A percentile compares a stretch with the other conserved stretches of the same genome.
These are phyloP conservation scores for Yamagishiella unicocca DNA, from an alignment of 139 green algal species.

Conservation along the genomic window DNA sequence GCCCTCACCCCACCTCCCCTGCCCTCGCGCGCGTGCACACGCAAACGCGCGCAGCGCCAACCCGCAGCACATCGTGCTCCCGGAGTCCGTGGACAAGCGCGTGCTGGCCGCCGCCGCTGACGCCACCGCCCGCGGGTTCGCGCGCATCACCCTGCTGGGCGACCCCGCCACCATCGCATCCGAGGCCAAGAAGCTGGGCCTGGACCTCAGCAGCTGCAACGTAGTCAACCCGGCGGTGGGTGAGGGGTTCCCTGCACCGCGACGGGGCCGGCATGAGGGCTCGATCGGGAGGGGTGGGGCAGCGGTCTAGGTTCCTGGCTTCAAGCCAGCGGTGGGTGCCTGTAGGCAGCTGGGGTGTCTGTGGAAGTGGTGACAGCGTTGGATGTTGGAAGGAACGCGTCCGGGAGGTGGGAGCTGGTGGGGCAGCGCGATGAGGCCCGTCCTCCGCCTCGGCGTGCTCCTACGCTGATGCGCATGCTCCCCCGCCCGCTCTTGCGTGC, in stretches of 20 bases:
- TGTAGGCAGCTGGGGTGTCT: no score
- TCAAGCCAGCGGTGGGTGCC: no score
- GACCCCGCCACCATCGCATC: constrained; percentile 42
- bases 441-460: neutral
- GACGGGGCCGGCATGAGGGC: neutral
- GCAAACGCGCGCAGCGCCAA: no score
- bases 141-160: constrained; percentile 83
- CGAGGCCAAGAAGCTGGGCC: constrained; percentile 67
- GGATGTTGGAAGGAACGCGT: no score
- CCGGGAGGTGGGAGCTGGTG: no score
- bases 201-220: constrained; percentile 74
- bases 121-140: constrained; percentile 70
- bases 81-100: constrained; percentile 72
- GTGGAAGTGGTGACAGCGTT: no score
- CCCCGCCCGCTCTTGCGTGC: constrained; percentile 48
- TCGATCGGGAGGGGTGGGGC: no score
- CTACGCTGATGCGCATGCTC: no score
- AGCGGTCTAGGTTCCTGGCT: no score
- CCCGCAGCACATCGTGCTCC: constrained; percentile 88
- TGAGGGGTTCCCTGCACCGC: neutral
- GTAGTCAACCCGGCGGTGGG: constrained; percentile 74
- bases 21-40: no score
- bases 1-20: neutral
- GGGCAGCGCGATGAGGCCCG: no score
- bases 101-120: constrained; percentile 82